A percentile compares a stretch with the other conserved stretches of the same genome.
Evolutionary conservation across 371 early-diverging fungal species (phyloP).

Genomic region (Dentiscutata heterogama): DNA sequence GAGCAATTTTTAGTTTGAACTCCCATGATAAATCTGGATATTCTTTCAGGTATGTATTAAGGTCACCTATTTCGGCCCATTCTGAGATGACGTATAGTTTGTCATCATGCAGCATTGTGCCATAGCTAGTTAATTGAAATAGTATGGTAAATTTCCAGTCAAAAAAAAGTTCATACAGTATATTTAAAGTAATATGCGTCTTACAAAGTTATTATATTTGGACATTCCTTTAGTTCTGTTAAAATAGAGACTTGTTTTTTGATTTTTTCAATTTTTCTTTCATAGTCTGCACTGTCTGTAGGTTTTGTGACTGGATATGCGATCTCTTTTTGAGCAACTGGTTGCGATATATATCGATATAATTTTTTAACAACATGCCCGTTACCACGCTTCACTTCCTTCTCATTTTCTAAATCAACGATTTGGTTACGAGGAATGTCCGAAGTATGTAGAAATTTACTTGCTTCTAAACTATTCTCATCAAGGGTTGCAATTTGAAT

Average conservation of each 20-base stretch:
- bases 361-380: not conserved
- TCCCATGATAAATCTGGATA: not conserved
- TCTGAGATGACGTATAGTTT: not conserved
- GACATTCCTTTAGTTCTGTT: conserved; percentile 11
- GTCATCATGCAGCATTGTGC: not conserved
- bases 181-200: not conserved
- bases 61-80: conserved; percentile 22
- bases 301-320: not conserved
- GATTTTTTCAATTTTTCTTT: not conserved
- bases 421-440: not conserved
- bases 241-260: conserved; percentile 11
- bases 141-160: not conserved
- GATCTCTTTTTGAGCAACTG: conserved; percentile 5
- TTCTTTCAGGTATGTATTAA: not conserved
- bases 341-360: not conserved
- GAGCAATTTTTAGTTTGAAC: conserved; percentile 16
- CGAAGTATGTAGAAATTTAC: no score
- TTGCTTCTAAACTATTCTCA: not conserved
- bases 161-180: not conserved
- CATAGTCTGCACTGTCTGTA: no score
- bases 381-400: not conserved
- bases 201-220: conserved; percentile 28
- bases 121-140: not conserved
- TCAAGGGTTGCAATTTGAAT: not conserved
- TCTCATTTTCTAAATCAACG: not conserved